Evolutionary conservation across 306 rosid genomes (phyloP).

Genomic region (Malus orientalis): DNA sequence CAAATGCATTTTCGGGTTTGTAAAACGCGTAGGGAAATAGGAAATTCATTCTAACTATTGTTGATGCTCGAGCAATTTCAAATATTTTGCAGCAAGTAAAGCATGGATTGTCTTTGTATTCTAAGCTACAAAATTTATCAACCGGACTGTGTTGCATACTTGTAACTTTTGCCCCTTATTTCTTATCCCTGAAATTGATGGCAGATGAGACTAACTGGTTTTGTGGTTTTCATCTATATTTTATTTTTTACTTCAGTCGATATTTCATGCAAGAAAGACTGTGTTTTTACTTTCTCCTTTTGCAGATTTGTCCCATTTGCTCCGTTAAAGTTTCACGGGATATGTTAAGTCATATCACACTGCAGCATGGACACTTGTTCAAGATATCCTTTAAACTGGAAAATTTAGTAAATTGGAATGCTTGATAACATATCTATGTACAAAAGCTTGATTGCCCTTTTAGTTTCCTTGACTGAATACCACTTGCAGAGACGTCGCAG

Average conservation of each 20-base stretch:
- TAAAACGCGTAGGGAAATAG: neutral
- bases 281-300: conserved; percentile 10
- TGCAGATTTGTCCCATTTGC: conserved; percentile 95
- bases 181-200: neutral
- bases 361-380: conserved; percentile 87
- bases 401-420: neutral
- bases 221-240: neutral
- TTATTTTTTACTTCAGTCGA: neutral
- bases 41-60: neutral
- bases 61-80: neutral
- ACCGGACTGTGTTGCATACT: neutral
- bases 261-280: conserved; percentile 1
- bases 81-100: neutral
- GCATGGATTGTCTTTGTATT: neutral
- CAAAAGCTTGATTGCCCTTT: neutral
- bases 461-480: conserved; percentile 50
- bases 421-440: conserved; percentile 5
- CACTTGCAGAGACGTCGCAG: conserved; percentile 89
- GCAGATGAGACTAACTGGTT: neutral
- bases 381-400: conserved; percentile 70
- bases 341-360: conserved; percentile 83
- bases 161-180: neutral
- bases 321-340: conserved; percentile 81
- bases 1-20: neutral
- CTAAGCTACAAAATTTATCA: neutral